Conservation (phyloP, 116 monocot genomes). For the Papilionanthe hybrid region DNA sequence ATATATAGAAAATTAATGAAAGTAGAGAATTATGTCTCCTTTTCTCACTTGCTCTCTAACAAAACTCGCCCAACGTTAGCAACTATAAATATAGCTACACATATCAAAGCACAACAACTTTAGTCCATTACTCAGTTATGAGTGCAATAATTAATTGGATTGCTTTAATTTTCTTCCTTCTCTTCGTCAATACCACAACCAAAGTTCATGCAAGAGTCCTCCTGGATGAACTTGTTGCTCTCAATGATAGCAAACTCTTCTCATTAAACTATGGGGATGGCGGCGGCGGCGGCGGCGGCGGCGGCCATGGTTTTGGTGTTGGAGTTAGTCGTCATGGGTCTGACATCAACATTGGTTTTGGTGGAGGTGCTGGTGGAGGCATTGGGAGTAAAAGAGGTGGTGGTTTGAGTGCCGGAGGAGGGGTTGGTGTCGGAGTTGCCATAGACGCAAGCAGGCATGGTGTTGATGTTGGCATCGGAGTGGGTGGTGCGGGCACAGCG, state of each 20-base stretch:
- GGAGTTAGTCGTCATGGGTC: conserved; percentile 37
- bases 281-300: conserved; percentile 16
- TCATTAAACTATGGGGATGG: conserved; percentile 8
- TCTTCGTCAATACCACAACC: not conserved
- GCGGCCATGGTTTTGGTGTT: conserved; percentile 26
- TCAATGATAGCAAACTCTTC: conserved; percentile 18
- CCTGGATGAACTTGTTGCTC: not conserved
- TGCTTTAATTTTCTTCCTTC: not conserved
- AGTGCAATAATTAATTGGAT: not conserved
- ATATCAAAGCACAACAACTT: not conserved
- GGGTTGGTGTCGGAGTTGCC: conserved; percentile 48
- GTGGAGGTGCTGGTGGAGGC: conserved; percentile 58
- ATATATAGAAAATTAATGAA: not conserved
- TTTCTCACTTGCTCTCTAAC: not conserved
- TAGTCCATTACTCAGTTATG: not conserved
- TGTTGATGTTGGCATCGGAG: conserved; percentile 41
- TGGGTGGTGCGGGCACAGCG: conserved; percentile 46
- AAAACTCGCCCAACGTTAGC: not conserved
- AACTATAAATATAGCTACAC: not conserved
- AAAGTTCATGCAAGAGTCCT: conserved; percentile 17
- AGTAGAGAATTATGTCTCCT: not conserved
- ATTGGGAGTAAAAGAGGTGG: conserved; percentile 35
- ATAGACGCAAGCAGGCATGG: conserved; percentile 42
- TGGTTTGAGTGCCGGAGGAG: conserved; percentile 41
- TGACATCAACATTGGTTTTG: conserved; percentile 27